These are phyloP conservation scores for Oryza rufipogon DNA, from an alignment of 176 grass and related monocot genomes.

Conservation along the genomic window DNA sequence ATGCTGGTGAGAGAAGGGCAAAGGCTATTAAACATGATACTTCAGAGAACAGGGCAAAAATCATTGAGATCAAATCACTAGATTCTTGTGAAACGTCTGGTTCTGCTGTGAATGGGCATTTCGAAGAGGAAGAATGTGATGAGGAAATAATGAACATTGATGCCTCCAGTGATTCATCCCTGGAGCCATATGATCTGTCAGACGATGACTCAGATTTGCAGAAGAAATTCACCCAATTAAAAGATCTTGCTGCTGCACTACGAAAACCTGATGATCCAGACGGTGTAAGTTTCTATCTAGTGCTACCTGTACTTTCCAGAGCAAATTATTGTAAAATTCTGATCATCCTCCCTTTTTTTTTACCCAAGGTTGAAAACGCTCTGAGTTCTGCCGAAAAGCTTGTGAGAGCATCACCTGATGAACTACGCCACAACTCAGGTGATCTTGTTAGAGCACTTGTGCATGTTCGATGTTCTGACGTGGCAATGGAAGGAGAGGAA, in stretches of 20 bases:
- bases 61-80: slow-evolving; percentile 49
- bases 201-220: slow-evolving; percentile 84
- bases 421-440: slow-evolving; percentile 69
- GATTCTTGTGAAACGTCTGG: slow-evolving; percentile 61
- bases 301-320: slow-evolving; percentile 22
- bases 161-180: slow-evolving; percentile 74
- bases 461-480: slow-evolving; percentile 85
- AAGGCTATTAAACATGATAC: slow-evolving; percentile 49
- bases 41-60: slow-evolving; percentile 41
- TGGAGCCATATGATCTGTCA: slow-evolving; percentile 95
- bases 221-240: slow-evolving; percentile 72
- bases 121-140: slow-evolving; percentile 48
- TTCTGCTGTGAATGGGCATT: slow-evolving; percentile 30
- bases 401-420: slow-evolving; percentile 88
- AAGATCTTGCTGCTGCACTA: slow-evolving; percentile 71
- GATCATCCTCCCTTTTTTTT: slow-evolving; percentile 34
- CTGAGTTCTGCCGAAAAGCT: slow-evolving; percentile 74
- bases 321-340: slow-evolving; percentile 15
- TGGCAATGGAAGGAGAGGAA: slow-evolving; percentile 88
- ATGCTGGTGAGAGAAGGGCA: slow-evolving; percentile 51
- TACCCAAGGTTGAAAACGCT: slow-evolving; percentile 81
- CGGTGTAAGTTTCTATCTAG: slow-evolving; percentile 66
- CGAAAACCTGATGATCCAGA: slow-evolving; percentile 91
- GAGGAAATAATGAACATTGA: slow-evolving; percentile 55
- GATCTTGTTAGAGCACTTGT: slow-evolving; percentile 86